Percentiles rank a stretch among this genome's conserved stretches.
These are phyloP conservation scores for Mrakia gelida DNA, from an alignment of 768 basidiomycete species.

Conservation along the genomic window DNA sequence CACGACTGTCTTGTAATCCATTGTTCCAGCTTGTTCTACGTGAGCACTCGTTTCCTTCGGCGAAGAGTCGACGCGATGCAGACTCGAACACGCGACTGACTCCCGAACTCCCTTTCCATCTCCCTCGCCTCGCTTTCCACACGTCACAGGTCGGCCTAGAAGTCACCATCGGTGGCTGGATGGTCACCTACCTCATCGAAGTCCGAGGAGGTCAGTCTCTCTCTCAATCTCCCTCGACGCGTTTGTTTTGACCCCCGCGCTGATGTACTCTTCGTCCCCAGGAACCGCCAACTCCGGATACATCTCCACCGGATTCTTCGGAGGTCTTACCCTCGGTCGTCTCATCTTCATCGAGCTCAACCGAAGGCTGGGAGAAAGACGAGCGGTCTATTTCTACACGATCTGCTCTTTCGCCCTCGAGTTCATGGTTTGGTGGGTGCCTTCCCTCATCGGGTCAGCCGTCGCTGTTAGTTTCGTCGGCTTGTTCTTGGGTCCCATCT, in stretches of 20 bases:
- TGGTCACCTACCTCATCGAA: conserved; percentile 57
- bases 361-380: conserved; percentile 45
- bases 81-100: neutral
- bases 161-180: conserved; percentile 55
- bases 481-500: conserved; percentile 68
- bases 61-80: too few relatives aligned
- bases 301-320: conserved; percentile 50
- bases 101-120: too few relatives aligned
- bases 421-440: conserved; percentile 64
- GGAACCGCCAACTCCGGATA: conserved; percentile 49
- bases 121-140: neutral
- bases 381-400: conserved; percentile 46
- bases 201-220: conserved; percentile 34
- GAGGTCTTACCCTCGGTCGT: conserved; percentile 53
- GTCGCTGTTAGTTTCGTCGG: conserved; percentile 64
- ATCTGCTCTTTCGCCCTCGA: conserved; percentile 53
- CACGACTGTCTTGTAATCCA: too few relatives aligned
- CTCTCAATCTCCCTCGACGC: neutral
- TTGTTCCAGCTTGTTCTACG: neutral
- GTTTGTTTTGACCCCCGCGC: neutral
- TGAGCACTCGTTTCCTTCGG: neutral
- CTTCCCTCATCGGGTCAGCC: conserved; percentile 60
- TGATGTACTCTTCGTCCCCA: neutral
- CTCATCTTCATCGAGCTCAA: conserved; percentile 55
- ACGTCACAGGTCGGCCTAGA: conserved; percentile 44